A percentile compares a stretch with the other conserved stretches of the same genome.
Conservation (phyloP, 495 filamentous ascomycete genomes). For the Penicillium arizonense region DNA sequence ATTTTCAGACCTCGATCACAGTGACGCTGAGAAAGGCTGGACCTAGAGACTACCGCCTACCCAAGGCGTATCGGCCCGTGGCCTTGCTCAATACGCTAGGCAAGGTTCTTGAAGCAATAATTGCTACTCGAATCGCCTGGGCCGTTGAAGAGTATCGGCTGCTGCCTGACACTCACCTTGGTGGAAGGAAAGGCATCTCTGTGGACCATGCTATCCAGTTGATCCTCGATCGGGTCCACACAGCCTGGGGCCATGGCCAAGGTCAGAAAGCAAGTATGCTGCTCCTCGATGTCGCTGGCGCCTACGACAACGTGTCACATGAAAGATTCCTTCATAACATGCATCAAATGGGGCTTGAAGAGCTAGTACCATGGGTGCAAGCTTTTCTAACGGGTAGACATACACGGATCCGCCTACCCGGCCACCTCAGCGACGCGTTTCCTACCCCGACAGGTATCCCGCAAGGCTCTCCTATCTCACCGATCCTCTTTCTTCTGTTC, state of each 20-base stretch:
- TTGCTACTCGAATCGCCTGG: slow-evolving; percentile 13
- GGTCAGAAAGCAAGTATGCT: slow-evolving; percentile 11
- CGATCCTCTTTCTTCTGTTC: background rate
- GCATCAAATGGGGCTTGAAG: background rate
- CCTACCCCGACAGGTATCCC: background rate
- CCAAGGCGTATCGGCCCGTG: slow-evolving; percentile 23
- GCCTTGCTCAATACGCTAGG: slow-evolving; percentile 28
- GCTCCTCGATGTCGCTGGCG: slow-evolving; percentile 22
- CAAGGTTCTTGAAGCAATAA: slow-evolving; percentile 21
- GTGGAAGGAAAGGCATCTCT: slow-evolving; percentile 14
- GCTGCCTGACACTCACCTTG: slow-evolving; percentile 11
- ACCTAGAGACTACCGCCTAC: slow-evolving; percentile 11
- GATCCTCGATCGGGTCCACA: slow-evolving; percentile 14
- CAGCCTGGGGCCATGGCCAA: slow-evolving; percentile 25
- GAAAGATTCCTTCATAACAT: slow-evolving; percentile 23
- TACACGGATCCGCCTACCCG: slow-evolving; percentile 3
- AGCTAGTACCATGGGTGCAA: background rate
- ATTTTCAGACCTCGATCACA: slow-evolving; percentile 15
- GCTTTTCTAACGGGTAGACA: background rate
- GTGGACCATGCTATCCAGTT: slow-evolving; percentile 19
- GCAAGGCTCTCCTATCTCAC: background rate
- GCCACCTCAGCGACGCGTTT: background rate
- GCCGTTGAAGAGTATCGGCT: slow-evolving; percentile 10
- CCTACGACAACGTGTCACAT: slow-evolving; percentile 30
- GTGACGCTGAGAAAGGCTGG: slow-evolving; percentile 23